phyloP scores from a whole-genome alignment of 192 early-diverging fungal genomes.

The Backusella morwellensis region DNA sequence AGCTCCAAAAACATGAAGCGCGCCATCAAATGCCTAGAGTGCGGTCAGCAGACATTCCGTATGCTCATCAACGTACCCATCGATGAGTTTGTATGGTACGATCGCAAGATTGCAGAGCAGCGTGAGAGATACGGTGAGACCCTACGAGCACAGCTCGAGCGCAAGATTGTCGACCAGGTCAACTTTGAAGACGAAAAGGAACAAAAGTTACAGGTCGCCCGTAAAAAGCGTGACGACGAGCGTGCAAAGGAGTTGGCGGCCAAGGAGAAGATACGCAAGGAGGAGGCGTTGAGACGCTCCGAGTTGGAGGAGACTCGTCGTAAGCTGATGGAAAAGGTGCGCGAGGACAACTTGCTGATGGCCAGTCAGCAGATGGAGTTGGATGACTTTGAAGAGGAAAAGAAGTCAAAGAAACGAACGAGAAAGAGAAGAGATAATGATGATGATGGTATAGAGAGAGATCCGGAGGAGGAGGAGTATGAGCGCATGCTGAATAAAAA shows the following conservation, averaged over 20 bases:
- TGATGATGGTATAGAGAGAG: conserved; percentile 18
- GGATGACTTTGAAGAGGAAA: conserved; percentile 31
- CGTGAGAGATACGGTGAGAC: conserved; percentile 63
- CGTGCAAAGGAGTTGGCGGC: conserved; percentile 35
- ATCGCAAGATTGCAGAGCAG: conserved; percentile 59
- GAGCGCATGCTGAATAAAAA: not conserved
- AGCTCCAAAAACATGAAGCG: conserved; percentile 54
- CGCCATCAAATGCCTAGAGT: conserved; percentile 59
- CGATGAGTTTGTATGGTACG: conserved; percentile 53
- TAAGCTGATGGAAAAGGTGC: conserved; percentile 36
- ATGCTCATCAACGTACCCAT: conserved; percentile 41
- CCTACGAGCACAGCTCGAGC: conserved; percentile 48
- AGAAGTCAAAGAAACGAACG: conserved; percentile 19
- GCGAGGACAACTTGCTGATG: conserved; percentile 42
- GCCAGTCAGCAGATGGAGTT: conserved; percentile 29
- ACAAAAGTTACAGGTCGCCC: conserved; percentile 46
- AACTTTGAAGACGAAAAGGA: conserved; percentile 56
- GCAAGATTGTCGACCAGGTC: conserved; percentile 59
- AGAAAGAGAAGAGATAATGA: conserved; percentile 18
- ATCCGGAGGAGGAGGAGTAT: conserved; percentile 7
- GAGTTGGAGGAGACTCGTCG: conserved; percentile 44
- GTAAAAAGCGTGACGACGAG: conserved; percentile 55
- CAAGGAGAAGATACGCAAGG: conserved; percentile 24
- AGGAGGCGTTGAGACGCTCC: conserved; percentile 31
- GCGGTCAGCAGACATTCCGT: conserved; percentile 35